Conservation (phyloP, 768 basidiomycete genomes). For the Mycena amicta region DNA sequence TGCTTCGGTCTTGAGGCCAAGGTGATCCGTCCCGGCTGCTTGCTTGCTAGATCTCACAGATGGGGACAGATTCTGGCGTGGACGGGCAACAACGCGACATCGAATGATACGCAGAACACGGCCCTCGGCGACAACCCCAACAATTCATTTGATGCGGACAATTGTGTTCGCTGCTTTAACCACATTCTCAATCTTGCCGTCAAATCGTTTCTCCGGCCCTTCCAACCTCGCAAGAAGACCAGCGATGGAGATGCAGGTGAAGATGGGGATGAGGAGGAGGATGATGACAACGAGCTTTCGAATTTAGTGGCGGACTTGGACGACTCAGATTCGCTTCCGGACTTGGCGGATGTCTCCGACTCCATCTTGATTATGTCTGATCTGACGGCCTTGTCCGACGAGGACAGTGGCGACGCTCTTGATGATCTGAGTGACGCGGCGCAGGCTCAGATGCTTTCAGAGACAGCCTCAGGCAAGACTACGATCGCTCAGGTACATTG, state of each 20-base stretch:
- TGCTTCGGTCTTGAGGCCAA: conserved; percentile 25
- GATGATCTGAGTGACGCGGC: too few species aligned
- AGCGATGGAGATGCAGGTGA: not conserved
- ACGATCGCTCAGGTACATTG: too few species aligned
- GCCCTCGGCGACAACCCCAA: conserved; percentile 12
- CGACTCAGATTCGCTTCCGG: not conserved
- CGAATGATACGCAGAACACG: conserved; percentile 27
- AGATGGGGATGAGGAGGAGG: not conserved
- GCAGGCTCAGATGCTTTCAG: too few species aligned
- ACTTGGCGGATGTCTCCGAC: too few species aligned
- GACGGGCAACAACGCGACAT: conserved; percentile 29
- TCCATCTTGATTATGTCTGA: too few species aligned
- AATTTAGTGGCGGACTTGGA: not conserved
- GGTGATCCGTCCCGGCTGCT: conserved; percentile 18
- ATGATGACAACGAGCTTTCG: not conserved
- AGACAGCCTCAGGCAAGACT: too few species aligned
- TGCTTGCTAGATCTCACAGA: not conserved
- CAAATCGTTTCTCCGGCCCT: conserved; percentile 3
- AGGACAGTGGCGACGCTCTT: not conserved
- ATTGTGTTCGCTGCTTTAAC: conserved; percentile 16
- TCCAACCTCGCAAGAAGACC: conserved; percentile 1
- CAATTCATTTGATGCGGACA: conserved; percentile 7
- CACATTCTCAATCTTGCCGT: conserved; percentile 28
- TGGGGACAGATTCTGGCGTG: conserved; percentile 26
- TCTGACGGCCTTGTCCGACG: not conserved